Evolutionary conservation across 257 asterid genomes (phyloP).

Genomic region (Solanum ahanhuiri): DNA sequence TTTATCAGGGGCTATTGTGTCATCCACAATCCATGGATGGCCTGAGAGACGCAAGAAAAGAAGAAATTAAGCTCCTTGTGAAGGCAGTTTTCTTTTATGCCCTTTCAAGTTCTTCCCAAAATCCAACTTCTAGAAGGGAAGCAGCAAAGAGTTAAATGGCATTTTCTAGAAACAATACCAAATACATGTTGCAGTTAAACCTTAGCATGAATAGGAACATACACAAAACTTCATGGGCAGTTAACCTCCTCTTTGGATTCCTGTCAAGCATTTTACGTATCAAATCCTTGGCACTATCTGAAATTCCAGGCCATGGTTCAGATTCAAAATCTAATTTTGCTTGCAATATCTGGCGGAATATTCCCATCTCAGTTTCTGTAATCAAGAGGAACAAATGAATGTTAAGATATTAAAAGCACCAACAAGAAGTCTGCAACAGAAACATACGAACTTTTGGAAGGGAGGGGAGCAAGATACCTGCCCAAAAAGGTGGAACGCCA

Average conservation of each 20-base stretch:
- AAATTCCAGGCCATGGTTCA: slow-evolving; percentile 93
- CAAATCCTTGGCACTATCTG: slow-evolving; percentile 78
- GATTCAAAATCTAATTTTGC: slow-evolving; percentile 75
- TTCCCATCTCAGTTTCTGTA: slow-evolving; percentile 94
- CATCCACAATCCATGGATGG: slow-evolving; percentile 94
- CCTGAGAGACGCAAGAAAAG: slow-evolving; percentile 29
- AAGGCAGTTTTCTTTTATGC: background rate
- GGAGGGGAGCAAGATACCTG: slow-evolving; percentile 25
- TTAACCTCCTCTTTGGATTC: slow-evolving; percentile 42
- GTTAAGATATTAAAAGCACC: background rate
- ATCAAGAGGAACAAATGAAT: slow-evolving; percentile 9
- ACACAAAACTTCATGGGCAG: background rate
- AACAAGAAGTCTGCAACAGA: background rate
- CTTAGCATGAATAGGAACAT: background rate
- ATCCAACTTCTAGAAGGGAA: background rate
- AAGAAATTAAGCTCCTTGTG: background rate
- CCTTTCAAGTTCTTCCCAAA: background rate
- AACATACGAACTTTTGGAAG: background rate
- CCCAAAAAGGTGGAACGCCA: slow-evolving; percentile 31
- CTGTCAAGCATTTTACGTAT: slow-evolving; percentile 71
- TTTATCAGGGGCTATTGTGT: slow-evolving; percentile 82
- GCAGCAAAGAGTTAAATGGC: background rate
- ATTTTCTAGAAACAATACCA: background rate
- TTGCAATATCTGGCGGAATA: slow-evolving; percentile 74
- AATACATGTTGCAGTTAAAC: background rate